Evolutionary conservation across 2,329 filamentous ascomycete genomes (phyloP).

Genomic region (Fusarium sp.): DNA sequence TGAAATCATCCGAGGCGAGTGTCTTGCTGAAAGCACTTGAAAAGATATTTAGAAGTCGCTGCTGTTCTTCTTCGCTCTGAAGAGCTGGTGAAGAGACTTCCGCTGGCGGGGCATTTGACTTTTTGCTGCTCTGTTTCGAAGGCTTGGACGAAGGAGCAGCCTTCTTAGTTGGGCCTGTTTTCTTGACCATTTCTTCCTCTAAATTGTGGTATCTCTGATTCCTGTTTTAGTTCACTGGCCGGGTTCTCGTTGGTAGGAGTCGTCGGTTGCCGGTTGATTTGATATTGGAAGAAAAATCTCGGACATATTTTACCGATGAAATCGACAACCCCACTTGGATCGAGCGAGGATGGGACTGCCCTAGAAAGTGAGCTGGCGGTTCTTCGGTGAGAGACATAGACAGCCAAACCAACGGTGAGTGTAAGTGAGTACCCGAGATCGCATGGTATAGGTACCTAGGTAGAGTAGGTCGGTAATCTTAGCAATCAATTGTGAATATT

Average conservation of each 20-base stretch:
- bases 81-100: slow-evolving; percentile 27
- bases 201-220: slow-evolving; percentile 1
- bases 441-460: background rate
- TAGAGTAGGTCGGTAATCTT: background rate
- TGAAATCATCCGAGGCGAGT: slow-evolving; percentile 60
- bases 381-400: slow-evolving; percentile 16
- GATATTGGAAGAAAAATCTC: slow-evolving; percentile 16
- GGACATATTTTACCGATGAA: slow-evolving; percentile 25
- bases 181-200: slow-evolving; percentile 42
- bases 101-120: slow-evolving; percentile 20
- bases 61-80: slow-evolving; percentile 59
- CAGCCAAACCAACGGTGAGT: background rate
- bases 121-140: slow-evolving; percentile 35
- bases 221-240: slow-evolving; percentile 6
- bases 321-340: slow-evolving; percentile 27
- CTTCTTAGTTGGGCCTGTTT: slow-evolving; percentile 39
- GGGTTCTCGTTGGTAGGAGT: background rate
- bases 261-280: slow-evolving; percentile 9
- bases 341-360: slow-evolving; percentile 5
- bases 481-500: slow-evolving; percentile 21
- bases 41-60: slow-evolving; percentile 80
- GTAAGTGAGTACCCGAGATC: slow-evolving; percentile 2
- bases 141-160: slow-evolving; percentile 25
- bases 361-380: slow-evolving; percentile 7
- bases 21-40: slow-evolving; percentile 68